Evolutionary conservation across 2,329 filamentous ascomycete genomes (phyloP), one percentile per base, ranked within the genome.

Genomic region (Calonectria hongkongensis): DNA sequence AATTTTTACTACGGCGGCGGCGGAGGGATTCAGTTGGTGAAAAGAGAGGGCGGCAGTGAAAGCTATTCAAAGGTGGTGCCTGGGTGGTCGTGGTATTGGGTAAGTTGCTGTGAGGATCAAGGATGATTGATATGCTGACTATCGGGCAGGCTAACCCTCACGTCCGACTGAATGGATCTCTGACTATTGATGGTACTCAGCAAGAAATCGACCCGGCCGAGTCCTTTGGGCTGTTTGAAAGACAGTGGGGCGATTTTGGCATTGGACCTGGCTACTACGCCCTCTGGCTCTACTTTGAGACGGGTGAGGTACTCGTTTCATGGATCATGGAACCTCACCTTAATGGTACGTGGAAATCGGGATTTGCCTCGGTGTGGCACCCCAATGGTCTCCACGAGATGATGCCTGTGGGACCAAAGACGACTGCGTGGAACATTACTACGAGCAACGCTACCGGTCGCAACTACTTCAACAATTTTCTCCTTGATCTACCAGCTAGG

Each of bases 81-180:
- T 36, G 51, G 51, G 6, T 58, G 51, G 51, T 58, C 51, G 6
- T 58, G 51, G 51, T 58, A 58, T 33, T 58, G 51, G 51, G 51
- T 58, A 39, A 21, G 51, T 39, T 18, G 9, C 10, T 8, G 36
- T 33, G 21, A 10, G 13, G 21, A 0, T 10, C 3, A n/a, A 33
- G 33, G 27, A 27, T 18, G 28, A 21, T 28, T 21, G 50, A 18
- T 10, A 54, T 3, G 9, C 50, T 54, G 4, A 54, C 50, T 1
- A 8, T 6, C 2, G 15, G 7, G 33, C 9, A 58, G 51, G 51
- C 51, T 4, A 58, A 58, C 51, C 51, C 51, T 16, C n/a, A 58
- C 16, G 30, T 58, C 9, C 30, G 30, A 15, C 51, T 58, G 4
- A 58, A 58, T 15, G 51, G 51, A 18, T 39, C 51, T 12, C 18